Percentiles rank a stretch among this genome's conserved stretches.
Evolutionary conservation across 352 stramenopile species (phyloP).

Genomic region (Globisporangium acanthophoron): DNA sequence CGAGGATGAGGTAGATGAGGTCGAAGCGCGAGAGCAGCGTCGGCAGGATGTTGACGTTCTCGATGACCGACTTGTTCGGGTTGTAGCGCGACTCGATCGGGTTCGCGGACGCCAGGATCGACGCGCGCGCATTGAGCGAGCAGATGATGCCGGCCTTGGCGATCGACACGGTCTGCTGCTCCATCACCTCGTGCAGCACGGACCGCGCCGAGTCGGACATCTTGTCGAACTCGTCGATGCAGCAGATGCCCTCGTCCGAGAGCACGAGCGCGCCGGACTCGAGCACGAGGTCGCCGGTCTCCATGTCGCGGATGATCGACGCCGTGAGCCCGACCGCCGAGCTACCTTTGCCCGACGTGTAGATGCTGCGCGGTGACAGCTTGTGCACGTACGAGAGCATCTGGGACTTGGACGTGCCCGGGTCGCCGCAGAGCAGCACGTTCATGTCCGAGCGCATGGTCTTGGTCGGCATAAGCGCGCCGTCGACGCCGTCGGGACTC

Average conservation of each 20-base stretch:
- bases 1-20: slow-evolving; percentile 99
- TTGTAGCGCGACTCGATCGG: slow-evolving; percentile 99
- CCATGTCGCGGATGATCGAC: slow-evolving; percentile 94
- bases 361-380: slow-evolving; percentile 95
- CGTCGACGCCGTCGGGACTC: slow-evolving; percentile 29
- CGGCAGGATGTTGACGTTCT: slow-evolving; percentile 98
- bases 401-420: slow-evolving; percentile 97
- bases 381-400: slow-evolving; percentile 97
- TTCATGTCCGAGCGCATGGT: slow-evolving; percentile 96
- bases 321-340: slow-evolving; percentile 98
- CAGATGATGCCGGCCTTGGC: slow-evolving; percentile 98
- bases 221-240: slow-evolving; percentile 99
- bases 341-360: slow-evolving; percentile 98
- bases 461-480: slow-evolving; percentile 42
- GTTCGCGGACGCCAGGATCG: slow-evolving; percentile 98
- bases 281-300: slow-evolving; percentile 97
- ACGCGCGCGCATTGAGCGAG: slow-evolving; percentile 97
- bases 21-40: slow-evolving; percentile 98
- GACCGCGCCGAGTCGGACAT: slow-evolving; percentile 97
- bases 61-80: slow-evolving; percentile 95
- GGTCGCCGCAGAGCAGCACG: slow-evolving; percentile 97
- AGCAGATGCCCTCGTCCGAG: slow-evolving; percentile 97
- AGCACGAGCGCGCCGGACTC: slow-evolving; percentile 96
- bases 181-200: slow-evolving; percentile 99
- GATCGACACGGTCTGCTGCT: slow-evolving; percentile 98